phyloP scores from a whole-genome alignment of 2,329 filamentous ascomycete genomes.

The Leptographium radiaticola region DNA sequence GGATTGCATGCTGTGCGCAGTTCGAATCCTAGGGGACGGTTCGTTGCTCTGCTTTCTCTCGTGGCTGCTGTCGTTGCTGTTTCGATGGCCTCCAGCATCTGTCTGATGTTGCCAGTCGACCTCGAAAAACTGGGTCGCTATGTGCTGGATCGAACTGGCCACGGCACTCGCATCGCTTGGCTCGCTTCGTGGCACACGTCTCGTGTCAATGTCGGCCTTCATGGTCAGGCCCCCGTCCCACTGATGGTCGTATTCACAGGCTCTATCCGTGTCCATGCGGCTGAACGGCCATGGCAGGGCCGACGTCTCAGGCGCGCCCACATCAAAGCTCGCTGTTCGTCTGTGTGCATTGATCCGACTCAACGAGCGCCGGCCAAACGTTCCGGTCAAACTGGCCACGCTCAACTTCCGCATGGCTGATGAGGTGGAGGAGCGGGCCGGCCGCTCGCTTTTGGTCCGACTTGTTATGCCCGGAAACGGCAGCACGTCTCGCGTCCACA shows the following conservation, averaged over 20 bases:
- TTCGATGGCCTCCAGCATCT: background rate
- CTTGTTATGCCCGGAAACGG: conserved; percentile 72
- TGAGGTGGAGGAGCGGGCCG: conserved; percentile 67
- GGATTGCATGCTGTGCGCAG: background rate
- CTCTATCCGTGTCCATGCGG: background rate
- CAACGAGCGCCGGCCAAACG: conserved; percentile 59
- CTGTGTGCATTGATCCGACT: conserved; percentile 30
- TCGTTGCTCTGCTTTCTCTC: background rate
- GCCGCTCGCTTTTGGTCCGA: conserved; percentile 52
- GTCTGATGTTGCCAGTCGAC: background rate
- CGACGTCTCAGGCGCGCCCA: background rate
- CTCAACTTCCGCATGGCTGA: conserved; percentile 82
- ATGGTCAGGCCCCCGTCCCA: background rate
- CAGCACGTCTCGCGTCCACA: conserved; percentile 72
- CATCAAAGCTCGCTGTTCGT: background rate
- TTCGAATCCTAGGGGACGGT: background rate
- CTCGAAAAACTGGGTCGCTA: background rate
- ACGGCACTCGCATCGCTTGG: background rate
- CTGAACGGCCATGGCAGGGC: background rate
- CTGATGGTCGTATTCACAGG: background rate
- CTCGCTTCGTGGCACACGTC: background rate
- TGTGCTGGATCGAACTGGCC: background rate
- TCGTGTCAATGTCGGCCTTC: too few relatives aligned
- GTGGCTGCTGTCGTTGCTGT: background rate
- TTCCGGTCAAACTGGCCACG: conserved; percentile 63